Evolutionary conservation across 495 filamentous ascomycete genomes (phyloP).

Genomic region (Margaritispora aquatica): DNA sequence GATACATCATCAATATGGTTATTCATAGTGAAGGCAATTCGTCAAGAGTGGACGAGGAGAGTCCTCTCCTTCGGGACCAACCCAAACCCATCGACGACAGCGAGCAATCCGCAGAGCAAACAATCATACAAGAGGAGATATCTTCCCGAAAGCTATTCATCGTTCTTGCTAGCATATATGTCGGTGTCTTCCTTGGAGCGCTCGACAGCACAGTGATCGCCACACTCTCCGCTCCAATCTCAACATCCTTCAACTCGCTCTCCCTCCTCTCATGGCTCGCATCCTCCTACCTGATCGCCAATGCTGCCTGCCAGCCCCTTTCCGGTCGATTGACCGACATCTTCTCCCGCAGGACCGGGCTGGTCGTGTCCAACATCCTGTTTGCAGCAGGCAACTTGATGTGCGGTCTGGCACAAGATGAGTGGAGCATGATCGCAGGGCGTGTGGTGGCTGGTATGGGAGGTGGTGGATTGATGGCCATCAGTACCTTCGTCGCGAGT

Average conservation of each 20-base stretch:
- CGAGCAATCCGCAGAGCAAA: conserved; percentile 6
- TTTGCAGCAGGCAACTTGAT: conserved; percentile 81
- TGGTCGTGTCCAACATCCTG: conserved; percentile 72
- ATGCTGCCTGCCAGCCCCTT: conserved; percentile 81
- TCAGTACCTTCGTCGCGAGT: conserved; percentile 73
- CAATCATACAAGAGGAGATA: conserved; percentile 37
- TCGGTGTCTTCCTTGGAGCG: conserved; percentile 80
- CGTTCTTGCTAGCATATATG: conserved; percentile 54
- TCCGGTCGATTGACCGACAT: conserved; percentile 86
- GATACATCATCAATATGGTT: conserved; percentile 4
- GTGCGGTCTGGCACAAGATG: conserved; percentile 69
- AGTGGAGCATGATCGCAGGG: conserved; percentile 70
- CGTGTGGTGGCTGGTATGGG: conserved; percentile 80
- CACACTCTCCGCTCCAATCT: conserved; percentile 79
- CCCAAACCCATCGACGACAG: background rate
- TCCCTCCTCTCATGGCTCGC: conserved; percentile 88
- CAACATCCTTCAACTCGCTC: conserved; percentile 75
- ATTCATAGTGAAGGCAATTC: background rate
- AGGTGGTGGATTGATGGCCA: conserved; percentile 76
- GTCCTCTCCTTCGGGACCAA: conserved; percentile 23
- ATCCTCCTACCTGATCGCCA: conserved; percentile 83
- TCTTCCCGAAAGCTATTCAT: conserved; percentile 39
- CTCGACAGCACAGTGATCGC: conserved; percentile 81
- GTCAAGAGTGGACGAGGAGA: conserved; percentile 14
- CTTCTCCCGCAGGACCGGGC: conserved; percentile 68